Percentiles rank a stretch among this genome's conserved stretches.
These are phyloP conservation scores for Fonsecaea monophora DNA, from an alignment of 2,329 filamentous ascomycete species.

Conservation along the genomic window DNA sequence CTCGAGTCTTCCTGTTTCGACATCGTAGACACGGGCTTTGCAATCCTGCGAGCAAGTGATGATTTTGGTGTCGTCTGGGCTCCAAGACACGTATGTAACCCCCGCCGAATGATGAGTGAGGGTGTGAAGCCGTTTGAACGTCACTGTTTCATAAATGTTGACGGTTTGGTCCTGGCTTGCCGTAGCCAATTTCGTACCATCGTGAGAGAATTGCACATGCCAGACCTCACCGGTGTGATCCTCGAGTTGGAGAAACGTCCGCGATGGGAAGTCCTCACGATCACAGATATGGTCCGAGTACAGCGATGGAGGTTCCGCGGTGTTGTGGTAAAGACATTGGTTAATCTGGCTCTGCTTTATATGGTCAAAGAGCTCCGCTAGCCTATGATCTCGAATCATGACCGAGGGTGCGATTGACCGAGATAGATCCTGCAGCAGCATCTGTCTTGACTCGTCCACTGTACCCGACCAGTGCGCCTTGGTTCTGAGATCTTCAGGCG, in stretches of 20 bases:
- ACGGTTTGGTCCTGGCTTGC: constrained; percentile 77
- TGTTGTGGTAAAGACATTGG: constrained; percentile 88
- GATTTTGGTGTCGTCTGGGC: constrained; percentile 84
- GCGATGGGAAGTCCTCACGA: constrained; percentile 76
- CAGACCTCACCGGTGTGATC: constrained; percentile 85
- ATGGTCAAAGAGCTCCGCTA: constrained; percentile 80
- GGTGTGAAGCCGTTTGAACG: constrained; percentile 69
- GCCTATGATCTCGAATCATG: constrained; percentile 92
- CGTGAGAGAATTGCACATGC: constrained; percentile 88
- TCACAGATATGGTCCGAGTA: constrained; percentile 90
- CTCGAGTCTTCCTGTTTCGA: constrained; percentile 69
- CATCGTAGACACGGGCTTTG: constrained; percentile 77
- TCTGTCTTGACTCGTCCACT: constrained; percentile 73
- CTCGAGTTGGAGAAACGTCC: constrained; percentile 71
- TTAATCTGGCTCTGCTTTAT: constrained; percentile 84
- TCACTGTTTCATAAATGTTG: constrained; percentile 79
- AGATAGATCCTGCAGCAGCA: constrained; percentile 80
- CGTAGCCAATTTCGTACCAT: constrained; percentile 81
- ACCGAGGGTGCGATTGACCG: constrained; percentile 92
- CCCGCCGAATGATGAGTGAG: constrained; percentile 72
- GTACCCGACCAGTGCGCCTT: constrained; percentile 88
- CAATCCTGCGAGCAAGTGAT: constrained; percentile 82
- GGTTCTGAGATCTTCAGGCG: constrained; percentile 74
- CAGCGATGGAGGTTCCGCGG: constrained; percentile 75
- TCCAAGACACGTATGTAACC: constrained; percentile 86